phyloP scores from a whole-genome alignment of 1,139 yeast genomes.

The Ashbya aceris region DNA sequence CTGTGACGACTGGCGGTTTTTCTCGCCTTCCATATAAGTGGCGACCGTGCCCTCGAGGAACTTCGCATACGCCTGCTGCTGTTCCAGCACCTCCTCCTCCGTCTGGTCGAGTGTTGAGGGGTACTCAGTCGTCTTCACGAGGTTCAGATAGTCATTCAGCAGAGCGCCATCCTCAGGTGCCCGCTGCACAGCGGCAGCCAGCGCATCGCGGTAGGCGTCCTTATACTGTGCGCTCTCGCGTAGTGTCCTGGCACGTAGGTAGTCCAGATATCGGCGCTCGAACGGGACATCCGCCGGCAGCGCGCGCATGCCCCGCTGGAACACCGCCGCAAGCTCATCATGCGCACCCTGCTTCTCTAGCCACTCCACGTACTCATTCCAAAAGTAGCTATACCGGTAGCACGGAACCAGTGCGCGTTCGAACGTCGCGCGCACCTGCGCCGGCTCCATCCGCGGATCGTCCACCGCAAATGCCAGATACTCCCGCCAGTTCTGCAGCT shows the following conservation, averaged over 20 bases:
- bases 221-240: conserved; percentile 9
- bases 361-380: conserved; percentile 51
- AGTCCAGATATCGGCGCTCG: conserved; percentile 13
- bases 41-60: conserved; percentile 22
- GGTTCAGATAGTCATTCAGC: conserved; percentile 15
- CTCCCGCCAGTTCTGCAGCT: conserved; percentile 39
- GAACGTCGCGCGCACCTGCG: conserved; percentile 35
- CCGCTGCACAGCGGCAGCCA: conserved; percentile 9
- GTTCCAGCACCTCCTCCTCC: conserved; percentile 14
- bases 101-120: conserved; percentile 17
- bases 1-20: conserved; percentile 12
- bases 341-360: conserved; percentile 6
- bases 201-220: conserved; percentile 9
- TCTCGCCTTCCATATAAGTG: conserved; percentile 14
- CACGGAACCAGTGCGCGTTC: conserved; percentile 56
- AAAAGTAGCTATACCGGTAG: conserved; percentile 41
- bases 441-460: conserved; percentile 8
- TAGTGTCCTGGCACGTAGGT: conserved; percentile 9
- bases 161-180: conserved; percentile 16
- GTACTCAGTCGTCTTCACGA: conserved; percentile 18
- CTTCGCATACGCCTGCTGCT: conserved; percentile 19
- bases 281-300: conserved; percentile 16
- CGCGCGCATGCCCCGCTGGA: conserved; percentile 14
- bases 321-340: conserved; percentile 12
- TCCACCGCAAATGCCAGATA: conserved; percentile 40